Conservation (phyloP, 305 asterid species). For the Rubia tinctorum region DNA sequence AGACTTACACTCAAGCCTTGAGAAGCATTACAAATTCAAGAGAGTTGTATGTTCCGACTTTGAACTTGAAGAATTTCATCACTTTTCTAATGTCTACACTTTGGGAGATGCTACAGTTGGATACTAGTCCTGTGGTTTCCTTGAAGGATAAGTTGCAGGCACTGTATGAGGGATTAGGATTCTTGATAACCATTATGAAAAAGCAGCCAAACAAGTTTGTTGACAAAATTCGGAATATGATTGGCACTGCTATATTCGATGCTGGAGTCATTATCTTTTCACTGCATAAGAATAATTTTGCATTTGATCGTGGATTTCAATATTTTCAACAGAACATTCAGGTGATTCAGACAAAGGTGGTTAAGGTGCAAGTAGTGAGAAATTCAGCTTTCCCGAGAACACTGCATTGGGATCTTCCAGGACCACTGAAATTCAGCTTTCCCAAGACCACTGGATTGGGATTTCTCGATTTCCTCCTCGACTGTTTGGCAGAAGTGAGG, state of each 20-base stretch:
- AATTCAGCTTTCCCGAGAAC: neutral
- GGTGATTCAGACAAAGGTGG: neutral
- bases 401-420: neutral
- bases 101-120: neutral
- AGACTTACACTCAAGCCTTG: neutral
- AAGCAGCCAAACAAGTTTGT: neutral
- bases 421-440: neutral
- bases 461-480: neutral
- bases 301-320: neutral
- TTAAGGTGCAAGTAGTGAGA: neutral
- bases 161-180: neutral
- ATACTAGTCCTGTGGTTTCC: neutral
- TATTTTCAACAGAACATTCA: neutral
- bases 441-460: neutral
- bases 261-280: constrained; percentile 5
- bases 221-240: neutral
- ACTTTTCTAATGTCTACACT: neutral
- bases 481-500: neutral
- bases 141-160: neutral
- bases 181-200: neutral
- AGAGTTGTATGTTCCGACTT: neutral
- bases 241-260: neutral
- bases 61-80: neutral
- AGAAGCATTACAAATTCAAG: neutral
- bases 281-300: neutral